These are phyloP conservation scores for Cunninghamia lanceolata DNA, from an alignment of 75 land plant genomes.

Conservation along the genomic window DNA sequence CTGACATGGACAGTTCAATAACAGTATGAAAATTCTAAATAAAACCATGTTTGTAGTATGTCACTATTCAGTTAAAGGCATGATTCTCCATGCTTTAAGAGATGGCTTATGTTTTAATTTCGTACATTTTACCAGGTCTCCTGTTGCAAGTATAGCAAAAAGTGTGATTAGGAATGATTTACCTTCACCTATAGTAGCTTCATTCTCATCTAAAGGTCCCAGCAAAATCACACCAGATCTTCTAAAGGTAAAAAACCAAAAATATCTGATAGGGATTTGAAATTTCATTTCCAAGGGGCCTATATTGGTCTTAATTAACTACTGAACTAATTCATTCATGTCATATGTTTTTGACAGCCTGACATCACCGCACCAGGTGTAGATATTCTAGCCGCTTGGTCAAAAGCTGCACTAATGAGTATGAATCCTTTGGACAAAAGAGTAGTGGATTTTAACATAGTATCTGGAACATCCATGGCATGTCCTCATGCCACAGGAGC, in stretches of 20 bases:
- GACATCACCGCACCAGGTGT: background rate
- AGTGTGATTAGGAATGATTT: background rate
- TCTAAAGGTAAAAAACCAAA: constrained; percentile 23
- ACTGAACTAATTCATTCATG: background rate
- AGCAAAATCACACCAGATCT: constrained; percentile 18
- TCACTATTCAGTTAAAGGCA: too few species aligned
- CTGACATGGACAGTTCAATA: too few species aligned
- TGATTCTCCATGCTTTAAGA: background rate
- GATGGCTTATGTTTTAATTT: background rate
- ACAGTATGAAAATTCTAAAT: too few species aligned
- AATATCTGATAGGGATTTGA: background rate
- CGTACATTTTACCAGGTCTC: constrained; percentile 5
- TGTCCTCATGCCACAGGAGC: constrained; percentile 17
- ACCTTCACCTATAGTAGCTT: constrained; percentile 19
- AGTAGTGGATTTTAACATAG: constrained; percentile 5
- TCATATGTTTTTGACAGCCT: background rate
- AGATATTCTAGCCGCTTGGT: constrained; percentile 4
- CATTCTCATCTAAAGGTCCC: constrained; percentile 10
- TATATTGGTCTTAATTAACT: background rate
- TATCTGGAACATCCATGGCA: constrained; percentile 23
- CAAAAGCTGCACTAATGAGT: background rate
- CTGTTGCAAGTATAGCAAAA: constrained; percentile 26
- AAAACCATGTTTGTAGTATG: too few species aligned
- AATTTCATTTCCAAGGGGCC: background rate
- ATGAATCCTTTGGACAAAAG: background rate